Base-by-base conservation (phyloP, 345 rosid species). In the Rhodamnia argentea region DNA sequence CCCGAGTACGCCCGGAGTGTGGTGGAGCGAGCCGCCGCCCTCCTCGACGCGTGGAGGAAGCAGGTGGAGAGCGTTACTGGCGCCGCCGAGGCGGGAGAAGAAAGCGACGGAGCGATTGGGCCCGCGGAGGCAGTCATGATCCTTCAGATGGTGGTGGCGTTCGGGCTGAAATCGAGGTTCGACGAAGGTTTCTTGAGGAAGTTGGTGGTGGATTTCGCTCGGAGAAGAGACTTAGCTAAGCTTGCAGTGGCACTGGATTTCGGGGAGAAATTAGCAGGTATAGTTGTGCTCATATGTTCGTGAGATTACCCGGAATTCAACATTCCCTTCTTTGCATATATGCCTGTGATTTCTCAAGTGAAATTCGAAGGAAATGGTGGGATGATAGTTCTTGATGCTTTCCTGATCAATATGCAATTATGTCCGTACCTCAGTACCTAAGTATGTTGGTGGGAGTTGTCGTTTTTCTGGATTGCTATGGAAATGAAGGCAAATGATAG, bases 61-160 rank as follows among this genome's bases (percentile, higher is more conserved):
- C 89, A 88, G 52, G 52, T 83, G 70, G 75, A 29, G 64, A 54
- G 59, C 60, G 47, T 37, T 10, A 78, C 12, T 7, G 91, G 40
- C 4, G 57, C 75, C 14, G 92, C 83, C 32, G 88, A 81, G 20
- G 88, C 47, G 3, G 81, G 81, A 37, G 81, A 70, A 70, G 81
- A 70, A 23, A 70, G 87, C 10, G 84, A 60, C 24, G 93, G 90
- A 60, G 85, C 85, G 3, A 83, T 89, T 70, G 91, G 94, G 32
- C 91, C 95, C 0, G 91, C 93, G 0, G 95, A 93, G 89, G 95
- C 93, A 0, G 93, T 92, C 5, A 90, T 91, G 94, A 90, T 91
- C 84, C 89, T 93, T 89, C 93, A 91, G 52, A 90, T 92, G 88
- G 93, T 91, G 84, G 86, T 90, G 56, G 91, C 91, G 29, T 92